Evolutionary conservation across 495 filamentous ascomycete genomes (phyloP), one percentile per base, ranked within the genome.

Genomic region (Halenospora varia): DNA sequence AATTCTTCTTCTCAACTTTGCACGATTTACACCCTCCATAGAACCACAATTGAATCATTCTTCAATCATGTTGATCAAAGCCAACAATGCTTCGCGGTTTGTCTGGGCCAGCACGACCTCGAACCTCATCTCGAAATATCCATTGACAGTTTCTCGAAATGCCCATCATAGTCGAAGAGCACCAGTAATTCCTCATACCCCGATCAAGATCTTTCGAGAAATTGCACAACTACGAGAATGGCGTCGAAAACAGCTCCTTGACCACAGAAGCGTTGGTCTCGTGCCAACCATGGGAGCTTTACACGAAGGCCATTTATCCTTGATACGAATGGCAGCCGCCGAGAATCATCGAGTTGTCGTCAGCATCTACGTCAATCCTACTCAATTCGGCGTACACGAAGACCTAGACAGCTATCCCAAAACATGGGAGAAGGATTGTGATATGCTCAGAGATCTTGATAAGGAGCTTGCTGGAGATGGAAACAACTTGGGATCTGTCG

Each of bases 271-370:
- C 17, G 84, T 98, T 48, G 91, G 88, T 45, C 82, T 98, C 10
- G 90, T 98, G 8, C 94, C 94, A 0, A 98, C 94, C 10, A 97
- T 98, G 93, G 94, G 94, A 40, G 94, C 94, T 15, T 81, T 98
- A 0, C 94, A 98, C 70, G 81, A 87, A 56, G 94, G 94, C 23
- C 94, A 98, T 69, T 72, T 97, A 26, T 88, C 88, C 11, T 77
- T 97, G 6, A 89, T 96, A 65, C 91, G 92, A 26, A 79, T 86
- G 61, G 94, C 94, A 4, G 95, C 92, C 0, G 70, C 77, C 53
- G 89, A 95, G 66, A 94, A 92, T 71, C 84, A 87, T 57, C 79
- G 88, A 61, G 85, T 97, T 49, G 85, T 96, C 54, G 89, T 97
- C 42, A 88, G 84, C 67, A 87, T 97, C 66, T 98, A 88, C 67